Base-by-base conservation (phyloP, 1,284 basidiomycete genomes). In the Cutaneotrichosporon mucoides region DNA sequence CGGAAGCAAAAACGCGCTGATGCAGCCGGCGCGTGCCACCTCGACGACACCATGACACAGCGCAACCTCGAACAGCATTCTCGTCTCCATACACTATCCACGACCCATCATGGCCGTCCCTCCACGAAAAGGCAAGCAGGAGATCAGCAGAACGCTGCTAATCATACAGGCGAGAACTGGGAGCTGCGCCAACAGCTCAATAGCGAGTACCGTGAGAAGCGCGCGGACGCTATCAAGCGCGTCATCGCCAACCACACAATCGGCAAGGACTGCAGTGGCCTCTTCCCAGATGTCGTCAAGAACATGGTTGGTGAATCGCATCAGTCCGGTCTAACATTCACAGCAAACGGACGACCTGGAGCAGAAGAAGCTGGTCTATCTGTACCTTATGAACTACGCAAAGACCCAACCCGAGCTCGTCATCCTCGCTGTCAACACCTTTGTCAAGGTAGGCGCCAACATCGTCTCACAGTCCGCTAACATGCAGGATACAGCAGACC, bases 311-410 rank as follows among this genome's bases (percentile, higher is more conserved):
- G 38, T 40, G 38, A 24, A 24, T 24, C 24, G 24, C 24, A 24
- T 24, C 24, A 24, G 24, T 24, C 24, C 24, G 24, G 24, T 24
- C 61, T 63, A 48, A 63, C 59, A 9, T n/a, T 9, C 38, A 12
- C 50, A 79, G 79, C 79, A 80, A 78, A 80, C 78, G 43, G 79
- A 80, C 51, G 79, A 80, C 59, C 67, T 80, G 42, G 79, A 80
- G 66, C 78, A 79, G 70, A 80, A 80, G 70, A 80, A 80, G 68
- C 69, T 99, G 48, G 95, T 98, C 33, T 99, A 99, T 73, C 86
- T 98, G 48, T 99, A 97, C 77, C 86, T 98, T 60, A 97, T 97
- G 88, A 96, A 97, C 81, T 98, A 98, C 71, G 93, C 94, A 53
- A 96, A 96, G 76, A 94, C 95, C 0, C 95, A 99, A 75, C 95